Base-by-base conservation (phyloP, 1,139 yeast genomes). In the Lodderomyces beijingensis region DNA sequence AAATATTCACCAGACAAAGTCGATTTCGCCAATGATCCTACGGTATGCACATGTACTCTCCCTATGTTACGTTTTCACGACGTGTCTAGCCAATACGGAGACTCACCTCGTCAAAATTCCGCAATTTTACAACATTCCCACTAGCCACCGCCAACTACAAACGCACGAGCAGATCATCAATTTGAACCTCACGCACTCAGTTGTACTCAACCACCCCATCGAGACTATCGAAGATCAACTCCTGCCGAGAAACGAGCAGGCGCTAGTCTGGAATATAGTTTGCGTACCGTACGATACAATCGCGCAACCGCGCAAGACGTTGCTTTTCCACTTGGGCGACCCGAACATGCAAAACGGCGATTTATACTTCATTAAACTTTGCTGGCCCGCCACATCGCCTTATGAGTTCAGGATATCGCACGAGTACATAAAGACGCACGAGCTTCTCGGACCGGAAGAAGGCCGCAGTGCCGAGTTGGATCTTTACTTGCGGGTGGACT, bases 301-400 rank as follows among this genome's bases (percentile, higher is more conserved):
- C 10, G 21, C 27, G 10, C 45, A 35, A n/a, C 43, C 42, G 3
- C 27, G 4, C 16, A 35, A 48, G 19, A 49, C 49, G 1, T 35
- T 66, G 3, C 44, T 61, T 5, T 60, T 67, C 9, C 47, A 51
- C 26, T 27, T 68, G 15, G 65, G 65, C 41, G 65, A 65, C 40
- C 61, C 63, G 40, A 39, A 45, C 14, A 51, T 60, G 37, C n/a
- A 33, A 5, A 47, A 66, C 10, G 51, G 59, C 31, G 70, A 64
- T 41, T 34, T 59, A 20, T 36, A 67, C 21, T 55, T 51, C 36
- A 49, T 64, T 19, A 68, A 68, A 39, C 38, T 66, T 11, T 67
- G 73, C 41, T 68, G 74, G 74, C 71, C 73, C 0, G 70, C 73
- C 0, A 65, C 62, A 1, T 39, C 39, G 10, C 70, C 74, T 2